Conservation (phyloP, 2,329 filamentous ascomycete species). For the Emydomyces testavorans region DNA sequence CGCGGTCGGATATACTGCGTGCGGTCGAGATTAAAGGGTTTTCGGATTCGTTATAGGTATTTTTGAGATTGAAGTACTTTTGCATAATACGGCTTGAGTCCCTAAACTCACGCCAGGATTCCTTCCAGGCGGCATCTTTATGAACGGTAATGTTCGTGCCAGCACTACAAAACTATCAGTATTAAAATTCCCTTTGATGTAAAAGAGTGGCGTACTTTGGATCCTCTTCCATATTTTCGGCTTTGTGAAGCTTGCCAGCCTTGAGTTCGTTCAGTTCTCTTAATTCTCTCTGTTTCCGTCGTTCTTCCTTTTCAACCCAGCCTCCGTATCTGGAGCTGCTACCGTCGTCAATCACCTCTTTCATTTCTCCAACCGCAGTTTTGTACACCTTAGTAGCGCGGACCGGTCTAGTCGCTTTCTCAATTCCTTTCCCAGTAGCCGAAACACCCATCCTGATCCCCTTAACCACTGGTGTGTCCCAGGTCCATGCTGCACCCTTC, state of each 20-base stretch:
- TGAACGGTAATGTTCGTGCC: slow-evolving; percentile 90
- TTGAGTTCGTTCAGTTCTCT: slow-evolving; percentile 53
- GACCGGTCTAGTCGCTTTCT: slow-evolving; percentile 90
- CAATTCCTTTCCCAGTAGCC: slow-evolving; percentile 72
- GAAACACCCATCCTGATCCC: slow-evolving; percentile 77
- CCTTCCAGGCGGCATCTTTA: slow-evolving; percentile 95
- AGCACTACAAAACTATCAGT: slow-evolving; percentile 49
- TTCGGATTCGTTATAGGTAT: slow-evolving; percentile 87
- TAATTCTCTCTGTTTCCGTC: slow-evolving; percentile 63
- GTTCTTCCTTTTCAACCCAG: slow-evolving; percentile 93
- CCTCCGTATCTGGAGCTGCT: slow-evolving; percentile 93
- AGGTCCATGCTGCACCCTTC: slow-evolving; percentile 88
- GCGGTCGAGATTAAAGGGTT: slow-evolving; percentile 90
- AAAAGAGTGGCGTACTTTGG: slow-evolving; percentile 55
- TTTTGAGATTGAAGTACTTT: slow-evolving; percentile 73
- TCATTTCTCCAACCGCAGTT: too few relatives aligned
- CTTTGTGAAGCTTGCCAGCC: slow-evolving; percentile 37
- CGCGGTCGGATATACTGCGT: slow-evolving; percentile 81
- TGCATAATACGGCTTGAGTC: slow-evolving; percentile 84
- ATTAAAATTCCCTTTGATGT: slow-evolving; percentile 13
- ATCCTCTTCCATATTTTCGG: slow-evolving; percentile 64
- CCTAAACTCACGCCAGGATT: slow-evolving; percentile 93
- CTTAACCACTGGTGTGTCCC: slow-evolving; percentile 90
- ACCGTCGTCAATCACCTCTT: slow-evolving; percentile 92
- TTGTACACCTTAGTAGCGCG: slow-evolving; percentile 92